Percentiles rank a stretch among this genome's conserved stretches.
Conservation (phyloP, 495 filamentous ascomycete species). For the Podospora anserina region DNA sequence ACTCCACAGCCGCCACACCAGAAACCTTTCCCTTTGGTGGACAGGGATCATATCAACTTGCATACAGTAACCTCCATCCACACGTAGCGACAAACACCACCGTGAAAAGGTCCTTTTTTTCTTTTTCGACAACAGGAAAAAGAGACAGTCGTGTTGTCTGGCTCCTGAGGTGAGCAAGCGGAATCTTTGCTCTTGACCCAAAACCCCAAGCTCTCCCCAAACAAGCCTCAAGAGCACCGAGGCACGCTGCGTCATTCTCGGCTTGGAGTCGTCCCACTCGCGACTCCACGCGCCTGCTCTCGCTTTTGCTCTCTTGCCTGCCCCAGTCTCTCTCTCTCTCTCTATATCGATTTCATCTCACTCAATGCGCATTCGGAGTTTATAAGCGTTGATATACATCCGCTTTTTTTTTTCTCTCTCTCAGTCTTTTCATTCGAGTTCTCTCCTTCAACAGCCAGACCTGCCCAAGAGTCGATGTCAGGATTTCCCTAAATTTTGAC, state of each 20-base stretch:
- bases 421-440: background rate
- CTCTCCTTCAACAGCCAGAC: background rate
- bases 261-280: slow-evolving; percentile 15
- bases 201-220: slow-evolving; percentile 2
- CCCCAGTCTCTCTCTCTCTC: slow-evolving; percentile 3
- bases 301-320: background rate
- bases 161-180: slow-evolving; percentile 20
- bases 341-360: slow-evolving; percentile 4
- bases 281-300: background rate
- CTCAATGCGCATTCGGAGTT: background rate
- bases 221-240: background rate
- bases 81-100: background rate
- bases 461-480: background rate
- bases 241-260: slow-evolving; percentile 13
- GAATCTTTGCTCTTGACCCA: slow-evolving; percentile 15
- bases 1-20: background rate
- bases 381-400: background rate
- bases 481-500: background rate
- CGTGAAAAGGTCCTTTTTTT: background rate
- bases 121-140: background rate
- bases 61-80: background rate
- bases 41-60: background rate
- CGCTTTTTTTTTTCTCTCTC: background rate
- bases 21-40: background rate
- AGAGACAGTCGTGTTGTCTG: background rate